Evolutionary conservation across 208 protist species (phyloP), one percentile per base, ranked within the genome.

Genomic region (Leishmania turanica): DNA sequence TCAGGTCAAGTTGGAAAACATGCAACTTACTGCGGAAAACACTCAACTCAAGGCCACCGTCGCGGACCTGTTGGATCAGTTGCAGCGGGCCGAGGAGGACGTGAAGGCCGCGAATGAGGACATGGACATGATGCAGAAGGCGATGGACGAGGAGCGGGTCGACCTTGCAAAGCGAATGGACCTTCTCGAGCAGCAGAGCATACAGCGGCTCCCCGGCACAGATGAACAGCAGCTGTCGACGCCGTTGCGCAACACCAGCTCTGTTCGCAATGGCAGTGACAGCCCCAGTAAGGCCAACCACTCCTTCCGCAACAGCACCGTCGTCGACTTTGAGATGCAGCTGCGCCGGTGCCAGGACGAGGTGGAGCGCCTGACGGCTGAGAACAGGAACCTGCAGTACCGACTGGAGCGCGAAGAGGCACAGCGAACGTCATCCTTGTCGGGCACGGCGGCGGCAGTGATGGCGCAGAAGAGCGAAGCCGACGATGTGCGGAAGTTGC

Each of bases 1-100:
- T n/a, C 49, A 71, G 27, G 73, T 96, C 21, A 88, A 84, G 53
- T 74, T 79, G 31, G 91, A 96, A 69, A 97, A 93, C 84, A 79
- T 31, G 27, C 40, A 70, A 13, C 77, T 96, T 19, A 88, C 84
- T 51, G 78, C 81, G 31, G 91, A 95, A 72, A 97, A 94, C 84
- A 79, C 34, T 17, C 72, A 83, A 71, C 82, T 94, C 3, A 95
- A 92, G 81, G 80, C 87, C 49, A 89, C 75, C 56, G 90, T 94
- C 58, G 83, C 77, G 4, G 34, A 85, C 15, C 85, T 97, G 45
- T 85, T 78, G 27, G 51, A 87, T 42, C 84, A 91, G 68, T 82
- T 96, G 31, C 70, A 83, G 60, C 80, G 84, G 17, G 82, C 84
- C 0, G 84, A 89, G 51, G 81, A 91, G n/a, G 87, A 93, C 45